Conservation (phyloP, 495 filamentous ascomycete genomes). For the Penicillium silybi region DNA sequence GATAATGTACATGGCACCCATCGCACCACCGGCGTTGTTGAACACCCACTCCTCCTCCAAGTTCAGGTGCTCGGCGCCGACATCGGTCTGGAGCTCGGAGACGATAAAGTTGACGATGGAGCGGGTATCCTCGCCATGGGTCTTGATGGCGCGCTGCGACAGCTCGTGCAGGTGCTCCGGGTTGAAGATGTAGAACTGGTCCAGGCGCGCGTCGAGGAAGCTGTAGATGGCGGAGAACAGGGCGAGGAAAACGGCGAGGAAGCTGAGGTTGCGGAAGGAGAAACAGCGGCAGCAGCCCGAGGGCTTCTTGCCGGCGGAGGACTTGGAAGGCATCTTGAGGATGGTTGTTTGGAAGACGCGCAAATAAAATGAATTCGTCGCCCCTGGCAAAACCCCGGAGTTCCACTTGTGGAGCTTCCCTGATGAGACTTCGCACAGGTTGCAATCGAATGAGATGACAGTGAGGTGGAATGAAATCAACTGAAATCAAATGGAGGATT, state of each 20-base stretch:
- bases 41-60: constrained; percentile 47
- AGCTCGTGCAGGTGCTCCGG: constrained; percentile 64
- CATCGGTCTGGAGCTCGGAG: constrained; percentile 35
- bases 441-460: not conserved
- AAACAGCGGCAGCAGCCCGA: constrained; percentile 24
- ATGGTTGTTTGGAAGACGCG: not conserved
- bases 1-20: constrained; percentile 88
- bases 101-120: constrained; percentile 64
- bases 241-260: constrained; percentile 58
- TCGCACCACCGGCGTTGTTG: constrained; percentile 75
- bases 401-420: constrained; percentile 12
- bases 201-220: constrained; percentile 63
- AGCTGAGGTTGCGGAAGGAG: constrained; percentile 41
- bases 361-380: constrained; percentile 5
- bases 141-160: constrained; percentile 57
- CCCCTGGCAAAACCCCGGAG: constrained; percentile 19
- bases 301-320: constrained; percentile 18
- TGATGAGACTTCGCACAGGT: not conserved
- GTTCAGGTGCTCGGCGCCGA: constrained; percentile 38
- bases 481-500: not conserved
- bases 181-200: constrained; percentile 74
- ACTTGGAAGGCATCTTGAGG: constrained; percentile 26
- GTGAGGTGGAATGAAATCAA: not conserved
- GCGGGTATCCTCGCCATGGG: constrained; percentile 67
- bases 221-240: constrained; percentile 56